Percentiles rank a stretch among this genome's conserved stretches.
Evolutionary conservation across 768 basidiomycete species (phyloP).

Genomic region (Xerocomellus chrysenteron): DNA sequence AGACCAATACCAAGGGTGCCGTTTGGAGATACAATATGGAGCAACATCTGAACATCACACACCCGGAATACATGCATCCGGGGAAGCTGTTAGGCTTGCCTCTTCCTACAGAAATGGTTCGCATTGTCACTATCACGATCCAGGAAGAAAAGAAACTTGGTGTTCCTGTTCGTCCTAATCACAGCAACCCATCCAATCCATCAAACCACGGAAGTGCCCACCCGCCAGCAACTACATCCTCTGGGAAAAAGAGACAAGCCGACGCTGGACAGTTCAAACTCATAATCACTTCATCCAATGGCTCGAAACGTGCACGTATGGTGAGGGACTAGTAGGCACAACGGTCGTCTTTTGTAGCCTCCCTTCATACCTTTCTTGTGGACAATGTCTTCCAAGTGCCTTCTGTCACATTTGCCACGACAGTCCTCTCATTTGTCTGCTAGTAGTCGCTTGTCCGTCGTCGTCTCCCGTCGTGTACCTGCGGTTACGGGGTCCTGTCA

Average conservation of each 20-base stretch:
- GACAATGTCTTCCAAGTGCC: too few species aligned
- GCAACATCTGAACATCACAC: background rate
- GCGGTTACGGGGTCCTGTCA: background rate
- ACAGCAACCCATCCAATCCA: too few species aligned
- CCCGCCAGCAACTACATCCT: background rate
- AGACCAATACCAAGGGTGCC: background rate
- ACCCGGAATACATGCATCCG: too few species aligned
- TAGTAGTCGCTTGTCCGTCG: background rate
- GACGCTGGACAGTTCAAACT: background rate
- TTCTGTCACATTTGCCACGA: too few species aligned
- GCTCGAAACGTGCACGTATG: background rate
- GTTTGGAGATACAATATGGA: conserved; percentile 6
- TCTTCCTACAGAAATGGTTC: too few species aligned
- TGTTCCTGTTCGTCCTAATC: too few species aligned
- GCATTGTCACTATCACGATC: too few species aligned
- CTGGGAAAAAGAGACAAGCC: background rate
- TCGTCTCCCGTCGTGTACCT: background rate
- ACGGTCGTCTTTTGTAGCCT: background rate
- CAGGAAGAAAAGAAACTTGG: too few species aligned
- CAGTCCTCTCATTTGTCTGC: background rate
- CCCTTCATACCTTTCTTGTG: background rate
- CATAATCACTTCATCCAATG: background rate
- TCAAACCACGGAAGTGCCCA: background rate
- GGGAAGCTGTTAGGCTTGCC: too few species aligned
- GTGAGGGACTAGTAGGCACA: background rate